Conservation (phyloP, 495 filamentous ascomycete genomes). For the Penicillium cataractarum region DNA sequence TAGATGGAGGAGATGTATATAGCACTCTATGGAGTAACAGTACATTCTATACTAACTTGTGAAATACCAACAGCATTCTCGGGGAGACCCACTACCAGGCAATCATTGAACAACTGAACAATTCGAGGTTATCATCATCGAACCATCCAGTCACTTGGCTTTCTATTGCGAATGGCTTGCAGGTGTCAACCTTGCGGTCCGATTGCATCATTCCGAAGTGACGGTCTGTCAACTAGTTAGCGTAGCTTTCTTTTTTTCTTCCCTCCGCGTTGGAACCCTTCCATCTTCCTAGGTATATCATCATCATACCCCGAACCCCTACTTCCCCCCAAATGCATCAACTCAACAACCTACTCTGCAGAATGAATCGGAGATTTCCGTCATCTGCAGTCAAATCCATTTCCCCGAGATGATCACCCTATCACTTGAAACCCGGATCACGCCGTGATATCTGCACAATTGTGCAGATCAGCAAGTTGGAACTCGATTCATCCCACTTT, state of each 20-base stretch:
- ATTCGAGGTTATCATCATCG: background rate
- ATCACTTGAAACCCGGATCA: conserved; percentile 3
- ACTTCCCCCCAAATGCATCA: background rate
- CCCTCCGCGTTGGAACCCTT: no score
- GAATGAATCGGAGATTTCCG: conserved; percentile 10
- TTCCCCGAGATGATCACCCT: background rate
- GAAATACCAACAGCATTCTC: background rate
- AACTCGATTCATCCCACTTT: conserved; percentile 2
- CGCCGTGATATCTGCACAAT: conserved; percentile 20
- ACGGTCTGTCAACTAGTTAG: conserved; percentile 1
- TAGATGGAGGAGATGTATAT: background rate
- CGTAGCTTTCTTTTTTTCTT: background rate
- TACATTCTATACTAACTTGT: background rate
- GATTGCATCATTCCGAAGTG: conserved; percentile 26
- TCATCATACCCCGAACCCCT: background rate
- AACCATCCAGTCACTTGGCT: conserved; percentile 14
- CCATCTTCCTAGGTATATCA: no score
- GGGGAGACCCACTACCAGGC: background rate
- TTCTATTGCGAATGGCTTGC: conserved; percentile 21
- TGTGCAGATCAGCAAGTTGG: conserved; percentile 15
- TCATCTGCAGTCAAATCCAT: background rate
- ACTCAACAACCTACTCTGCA: conserved; percentile 4
- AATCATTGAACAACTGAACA: background rate
- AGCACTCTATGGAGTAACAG: background rate
- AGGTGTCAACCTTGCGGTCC: conserved; percentile 20